Conservation (phyloP, 352 stramenopile genomes). For the Pythium oligandrum region DNA sequence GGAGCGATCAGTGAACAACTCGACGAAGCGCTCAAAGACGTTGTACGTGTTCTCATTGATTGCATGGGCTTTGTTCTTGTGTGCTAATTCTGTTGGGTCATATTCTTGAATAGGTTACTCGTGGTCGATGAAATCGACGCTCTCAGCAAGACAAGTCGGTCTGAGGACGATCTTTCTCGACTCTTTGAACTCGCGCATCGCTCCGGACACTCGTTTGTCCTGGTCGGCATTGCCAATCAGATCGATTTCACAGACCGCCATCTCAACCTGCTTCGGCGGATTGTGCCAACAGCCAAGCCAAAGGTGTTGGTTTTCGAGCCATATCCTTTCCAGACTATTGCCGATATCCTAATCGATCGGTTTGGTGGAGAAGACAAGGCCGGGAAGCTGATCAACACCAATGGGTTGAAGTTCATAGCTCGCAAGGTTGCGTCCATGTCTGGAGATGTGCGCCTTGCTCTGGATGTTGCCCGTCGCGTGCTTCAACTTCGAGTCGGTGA, state of each 20-base stretch:
- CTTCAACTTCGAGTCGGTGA: constrained; percentile 48
- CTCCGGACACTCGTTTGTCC: constrained; percentile 50
- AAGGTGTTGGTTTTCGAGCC: constrained; percentile 75
- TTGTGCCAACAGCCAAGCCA: constrained; percentile 45
- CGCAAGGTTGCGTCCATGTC: constrained; percentile 75
- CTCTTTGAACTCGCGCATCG: constrained; percentile 78
- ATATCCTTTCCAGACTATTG: constrained; percentile 75
- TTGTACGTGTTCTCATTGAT: constrained; percentile 24
- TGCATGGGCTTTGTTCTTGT: neutral
- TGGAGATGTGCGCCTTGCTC: constrained; percentile 66
- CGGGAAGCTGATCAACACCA: constrained; percentile 49
- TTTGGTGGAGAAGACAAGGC: constrained; percentile 42
- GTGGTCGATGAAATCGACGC: constrained; percentile 82
- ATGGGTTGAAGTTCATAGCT: constrained; percentile 74
- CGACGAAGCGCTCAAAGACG: constrained; percentile 42
- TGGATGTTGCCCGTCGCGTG: constrained; percentile 70
- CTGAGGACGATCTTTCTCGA: constrained; percentile 63
- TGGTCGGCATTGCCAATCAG: constrained; percentile 81
- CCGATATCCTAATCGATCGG: constrained; percentile 66
- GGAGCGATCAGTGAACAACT: constrained; percentile 38
- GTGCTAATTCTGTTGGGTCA: neutral
- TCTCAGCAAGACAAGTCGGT: constrained; percentile 56
- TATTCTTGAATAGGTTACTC: constrained; percentile 33
- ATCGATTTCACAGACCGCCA: constrained; percentile 84
- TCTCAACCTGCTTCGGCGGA: constrained; percentile 46